These are phyloP conservation scores for Pestalotiopsis sp. DNA, from an alignment of 2,329 filamentous ascomycete species.

Conservation along the genomic window DNA sequence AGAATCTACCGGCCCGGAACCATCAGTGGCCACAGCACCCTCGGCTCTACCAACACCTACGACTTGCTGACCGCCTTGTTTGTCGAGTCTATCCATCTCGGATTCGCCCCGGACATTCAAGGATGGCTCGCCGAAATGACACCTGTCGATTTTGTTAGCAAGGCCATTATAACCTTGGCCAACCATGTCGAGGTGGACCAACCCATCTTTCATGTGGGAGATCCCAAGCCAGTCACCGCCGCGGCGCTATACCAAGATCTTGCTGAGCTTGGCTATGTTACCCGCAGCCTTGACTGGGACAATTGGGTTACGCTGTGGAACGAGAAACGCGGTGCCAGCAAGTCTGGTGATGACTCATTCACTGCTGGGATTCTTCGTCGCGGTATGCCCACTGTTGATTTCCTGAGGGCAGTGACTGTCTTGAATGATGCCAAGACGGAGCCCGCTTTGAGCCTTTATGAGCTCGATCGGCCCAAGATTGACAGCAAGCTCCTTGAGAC, in stretches of 20 bases:
- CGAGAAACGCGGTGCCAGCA: slow-evolving; percentile 65
- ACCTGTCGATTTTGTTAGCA: slow-evolving; percentile 79
- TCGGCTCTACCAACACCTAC: slow-evolving; percentile 76
- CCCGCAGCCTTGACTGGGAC: slow-evolving; percentile 66
- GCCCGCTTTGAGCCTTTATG: slow-evolving; percentile 53
- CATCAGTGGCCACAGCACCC: slow-evolving; percentile 75
- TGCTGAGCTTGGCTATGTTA: slow-evolving; percentile 69
- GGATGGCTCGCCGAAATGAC: slow-evolving; percentile 85
- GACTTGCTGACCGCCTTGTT: slow-evolving; percentile 77
- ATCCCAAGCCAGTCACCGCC: slow-evolving; percentile 70
- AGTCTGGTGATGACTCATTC: slow-evolving; percentile 70
- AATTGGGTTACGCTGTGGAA: slow-evolving; percentile 77
- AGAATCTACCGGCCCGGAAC: slow-evolving; percentile 75
- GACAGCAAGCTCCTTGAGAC: slow-evolving; percentile 72
- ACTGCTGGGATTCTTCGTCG: slow-evolving; percentile 79
- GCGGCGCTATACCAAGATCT: slow-evolving; percentile 66
- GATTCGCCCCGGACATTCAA: slow-evolving; percentile 68
- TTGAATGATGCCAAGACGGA: slow-evolving; percentile 71
- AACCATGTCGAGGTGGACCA: slow-evolving; percentile 65
- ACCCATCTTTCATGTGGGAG: slow-evolving; percentile 72
- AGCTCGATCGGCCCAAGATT: slow-evolving; percentile 67
- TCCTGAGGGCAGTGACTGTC: slow-evolving; percentile 70
- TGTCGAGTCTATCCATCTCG: slow-evolving; percentile 75
- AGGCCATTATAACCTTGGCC: slow-evolving; percentile 70
- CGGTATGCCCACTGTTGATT: slow-evolving; percentile 77